These are phyloP conservation scores for Pugionium dolabratum DNA, from an alignment of 345 rosid genomes.

Conservation along the genomic window DNA sequence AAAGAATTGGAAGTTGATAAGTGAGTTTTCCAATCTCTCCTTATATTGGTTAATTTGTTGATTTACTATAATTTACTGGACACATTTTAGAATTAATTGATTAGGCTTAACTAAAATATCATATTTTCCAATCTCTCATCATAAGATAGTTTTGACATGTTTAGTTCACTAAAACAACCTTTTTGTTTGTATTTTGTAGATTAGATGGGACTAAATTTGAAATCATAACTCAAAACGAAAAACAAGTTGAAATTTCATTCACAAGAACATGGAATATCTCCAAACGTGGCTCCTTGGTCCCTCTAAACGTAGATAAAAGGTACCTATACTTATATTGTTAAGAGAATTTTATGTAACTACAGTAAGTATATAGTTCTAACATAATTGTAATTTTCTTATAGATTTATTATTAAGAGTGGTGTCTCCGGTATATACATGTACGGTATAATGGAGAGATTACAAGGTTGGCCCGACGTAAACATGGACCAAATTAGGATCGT, in stretches of 20 bases:
- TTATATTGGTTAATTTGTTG: background rate
- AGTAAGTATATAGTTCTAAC: conserved; percentile 6
- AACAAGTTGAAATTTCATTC: conserved; percentile 72
- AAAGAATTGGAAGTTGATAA: conserved; percentile 49
- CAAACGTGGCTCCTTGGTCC: conserved; percentile 44
- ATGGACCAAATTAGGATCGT: conserved; percentile 87
- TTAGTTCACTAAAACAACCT: background rate
- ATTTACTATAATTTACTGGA: background rate
- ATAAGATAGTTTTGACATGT: background rate
- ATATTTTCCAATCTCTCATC: too few species aligned
- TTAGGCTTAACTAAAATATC: background rate
- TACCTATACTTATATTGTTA: background rate
- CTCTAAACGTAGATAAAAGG: conserved; percentile 90
- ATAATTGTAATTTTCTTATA: conserved; percentile 23
- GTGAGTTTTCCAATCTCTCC: conserved; percentile 20
- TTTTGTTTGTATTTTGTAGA: conserved; percentile 41
- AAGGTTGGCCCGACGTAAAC: conserved; percentile 81
- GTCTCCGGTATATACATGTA: conserved; percentile 68
- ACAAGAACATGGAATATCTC: conserved; percentile 53
- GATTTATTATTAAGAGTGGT: conserved; percentile 75
- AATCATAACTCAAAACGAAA: conserved; percentile 51
- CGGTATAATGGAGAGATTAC: conserved; percentile 63
- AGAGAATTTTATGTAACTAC: background rate
- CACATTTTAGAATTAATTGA: background rate
- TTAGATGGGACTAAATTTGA: conserved; percentile 48